Evolutionary conservation across 176 grass and related monocot genomes (phyloP).

Genomic region (Eleusine coracana): DNA sequence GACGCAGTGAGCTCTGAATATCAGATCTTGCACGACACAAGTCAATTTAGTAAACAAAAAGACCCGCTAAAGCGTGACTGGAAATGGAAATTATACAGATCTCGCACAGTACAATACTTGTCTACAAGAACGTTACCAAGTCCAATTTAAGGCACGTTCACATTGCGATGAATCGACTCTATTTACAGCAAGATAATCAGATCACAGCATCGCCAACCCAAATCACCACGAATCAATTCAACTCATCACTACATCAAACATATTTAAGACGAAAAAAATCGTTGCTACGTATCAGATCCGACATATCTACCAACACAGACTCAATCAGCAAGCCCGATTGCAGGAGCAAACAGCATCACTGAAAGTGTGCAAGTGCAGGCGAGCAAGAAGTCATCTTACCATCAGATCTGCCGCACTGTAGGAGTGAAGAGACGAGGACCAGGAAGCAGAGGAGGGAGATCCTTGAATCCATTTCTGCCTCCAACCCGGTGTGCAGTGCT

Average conservation of each 20-base stretch:
- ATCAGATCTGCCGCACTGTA: constrained; percentile 81
- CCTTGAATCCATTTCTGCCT: constrained; percentile 48
- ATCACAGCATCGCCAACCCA: background rate
- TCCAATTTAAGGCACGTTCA: background rate
- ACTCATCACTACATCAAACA: background rate
- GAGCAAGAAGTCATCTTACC: constrained; percentile 37
- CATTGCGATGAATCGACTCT: background rate
- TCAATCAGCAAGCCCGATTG: background rate
- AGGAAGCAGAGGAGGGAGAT: constrained; percentile 50
- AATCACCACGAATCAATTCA: background rate
- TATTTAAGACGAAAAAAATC: background rate
- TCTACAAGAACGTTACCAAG: background rate
- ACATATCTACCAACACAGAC: background rate
- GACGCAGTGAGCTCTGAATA: background rate
- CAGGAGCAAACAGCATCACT: background rate
- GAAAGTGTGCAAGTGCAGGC: background rate
- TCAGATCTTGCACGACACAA: constrained; percentile 37
- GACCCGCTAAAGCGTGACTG: background rate
- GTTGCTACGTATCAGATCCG: constrained; percentile 36
- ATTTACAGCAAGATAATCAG: background rate
- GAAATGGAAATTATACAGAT: background rate
- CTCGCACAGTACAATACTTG: background rate
- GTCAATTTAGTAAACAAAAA: background rate
- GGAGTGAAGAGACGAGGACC: constrained; percentile 41
- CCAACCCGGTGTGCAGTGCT: background rate